Conservation (phyloP, 2,329 filamentous ascomycete genomes). For the Zymoseptoria ardabiliae region DNA sequence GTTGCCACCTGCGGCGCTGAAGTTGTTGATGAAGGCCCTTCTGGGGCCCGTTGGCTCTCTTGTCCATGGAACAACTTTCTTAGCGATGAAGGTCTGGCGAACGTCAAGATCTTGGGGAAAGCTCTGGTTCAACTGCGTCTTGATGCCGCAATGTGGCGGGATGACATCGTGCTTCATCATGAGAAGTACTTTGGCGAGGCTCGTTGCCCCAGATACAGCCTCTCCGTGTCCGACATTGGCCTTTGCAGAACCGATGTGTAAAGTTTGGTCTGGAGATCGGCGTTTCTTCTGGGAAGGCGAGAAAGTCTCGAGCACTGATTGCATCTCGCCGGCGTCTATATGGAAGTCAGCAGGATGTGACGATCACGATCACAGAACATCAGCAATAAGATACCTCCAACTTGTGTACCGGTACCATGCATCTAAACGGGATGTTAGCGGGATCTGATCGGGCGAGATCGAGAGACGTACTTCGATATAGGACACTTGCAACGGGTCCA, state of each 20-base stretch:
- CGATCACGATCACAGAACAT: too few species aligned
- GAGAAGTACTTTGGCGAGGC: constrained; percentile 32
- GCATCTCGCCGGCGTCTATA: too few species aligned
- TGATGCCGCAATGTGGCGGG: constrained; percentile 5
- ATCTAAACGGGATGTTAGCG: too few species aligned
- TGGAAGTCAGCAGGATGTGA: too few species aligned
- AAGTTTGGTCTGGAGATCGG: constrained; percentile 4
- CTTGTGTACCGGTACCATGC: constrained; percentile 13
- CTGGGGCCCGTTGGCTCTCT: background rate
- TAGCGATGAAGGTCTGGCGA: constrained; percentile 2
- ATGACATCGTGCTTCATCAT: constrained; percentile 27
- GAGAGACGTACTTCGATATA: too few species aligned
- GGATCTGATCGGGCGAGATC: too few species aligned
- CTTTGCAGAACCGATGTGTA: constrained; percentile 22
- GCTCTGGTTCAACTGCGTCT: background rate
- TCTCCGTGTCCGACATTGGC: constrained; percentile 25
- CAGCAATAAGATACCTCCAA: constrained; percentile 24
- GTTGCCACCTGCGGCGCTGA: constrained; percentile 33
- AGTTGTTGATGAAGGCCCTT: constrained; percentile 29
- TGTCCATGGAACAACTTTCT: background rate
- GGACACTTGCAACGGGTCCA: constrained; percentile 3
- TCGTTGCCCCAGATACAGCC: constrained; percentile 31
- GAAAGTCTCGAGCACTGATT: too few species aligned
- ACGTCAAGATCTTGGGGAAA: constrained; percentile 4
- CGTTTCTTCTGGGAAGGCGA: constrained; percentile 21